A percentile compares a stretch with the other conserved stretches of the same genome.
Conservation (phyloP, 495 filamentous ascomycete genomes). For the Neurospora sublineolata region DNA sequence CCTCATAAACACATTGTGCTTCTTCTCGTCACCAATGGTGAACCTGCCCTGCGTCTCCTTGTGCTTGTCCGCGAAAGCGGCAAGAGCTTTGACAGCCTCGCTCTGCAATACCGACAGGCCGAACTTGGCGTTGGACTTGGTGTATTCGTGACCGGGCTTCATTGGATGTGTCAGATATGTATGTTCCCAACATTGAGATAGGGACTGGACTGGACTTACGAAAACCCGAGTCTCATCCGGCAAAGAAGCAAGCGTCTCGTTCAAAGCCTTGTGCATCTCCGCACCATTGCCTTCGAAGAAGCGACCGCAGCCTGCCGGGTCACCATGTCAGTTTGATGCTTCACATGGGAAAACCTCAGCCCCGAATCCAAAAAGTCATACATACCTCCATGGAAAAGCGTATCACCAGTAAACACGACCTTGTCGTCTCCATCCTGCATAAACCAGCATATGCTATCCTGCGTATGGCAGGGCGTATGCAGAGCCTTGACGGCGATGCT, state of each 20-base stretch:
- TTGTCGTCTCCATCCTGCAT: slow-evolving; percentile 72
- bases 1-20: slow-evolving; percentile 96
- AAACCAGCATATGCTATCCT: slow-evolving; percentile 88
- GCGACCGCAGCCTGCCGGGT: slow-evolving; percentile 65
- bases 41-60: slow-evolving; percentile 89
- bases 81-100: slow-evolving; percentile 64
- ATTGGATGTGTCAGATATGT: background rate
- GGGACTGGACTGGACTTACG: slow-evolving; percentile 35
- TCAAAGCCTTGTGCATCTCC: slow-evolving; percentile 85
- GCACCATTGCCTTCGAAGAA: slow-evolving; percentile 89
- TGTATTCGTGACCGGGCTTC: slow-evolving; percentile 93
- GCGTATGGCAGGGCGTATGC: slow-evolving; percentile 94
- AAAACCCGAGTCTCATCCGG: slow-evolving; percentile 92
- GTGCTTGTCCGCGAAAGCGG: slow-evolving; percentile 66
- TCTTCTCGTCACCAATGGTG: slow-evolving; percentile 96
- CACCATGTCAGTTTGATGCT: background rate
- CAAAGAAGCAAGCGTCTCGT: slow-evolving; percentile 66
- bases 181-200: background rate
- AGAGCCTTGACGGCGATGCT: slow-evolving; percentile 78
- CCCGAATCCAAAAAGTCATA: background rate
- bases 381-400: slow-evolving; percentile 82
- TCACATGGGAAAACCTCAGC: no score
- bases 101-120: slow-evolving; percentile 59
- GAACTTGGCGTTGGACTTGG: slow-evolving; percentile 87
- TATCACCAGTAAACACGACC: slow-evolving; percentile 92